Evolutionary conservation across 2,329 filamentous ascomycete genomes (phyloP).

Genomic region (Colletotrichum ledebouriae): DNA sequence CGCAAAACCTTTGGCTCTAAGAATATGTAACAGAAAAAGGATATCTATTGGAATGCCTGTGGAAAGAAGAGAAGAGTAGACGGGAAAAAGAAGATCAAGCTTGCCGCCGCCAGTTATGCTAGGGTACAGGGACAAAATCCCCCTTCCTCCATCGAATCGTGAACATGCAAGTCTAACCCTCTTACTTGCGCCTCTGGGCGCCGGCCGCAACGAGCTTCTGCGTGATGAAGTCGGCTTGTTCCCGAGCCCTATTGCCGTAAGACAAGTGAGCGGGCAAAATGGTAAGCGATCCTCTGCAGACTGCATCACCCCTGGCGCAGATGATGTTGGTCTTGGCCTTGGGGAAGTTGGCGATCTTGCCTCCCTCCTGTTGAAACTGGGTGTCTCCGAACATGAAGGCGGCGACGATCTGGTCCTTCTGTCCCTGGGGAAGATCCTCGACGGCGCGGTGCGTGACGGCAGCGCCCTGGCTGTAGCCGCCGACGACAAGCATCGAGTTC

Average conservation of each 20-base stretch:
- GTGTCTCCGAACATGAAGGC: conserved; percentile 49
- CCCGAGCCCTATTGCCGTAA: conserved; percentile 52
- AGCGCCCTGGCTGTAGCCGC: conserved; percentile 56
- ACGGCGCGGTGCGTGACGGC: conserved; percentile 48
- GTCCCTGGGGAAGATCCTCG: conserved; percentile 45
- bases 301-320: conserved; percentile 56
- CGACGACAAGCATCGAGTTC: conserved; percentile 52
- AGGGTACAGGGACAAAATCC: not conserved
- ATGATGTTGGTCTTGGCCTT: conserved; percentile 55
- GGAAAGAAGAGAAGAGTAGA: conserved; percentile 2
- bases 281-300: conserved; percentile 53
- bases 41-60: conserved; percentile 20
- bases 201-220: conserved; percentile 39
- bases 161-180: conserved; percentile 8
- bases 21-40: conserved; percentile 8
- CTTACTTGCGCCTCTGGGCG: conserved; percentile 39
- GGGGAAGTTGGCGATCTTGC: conserved; percentile 53
- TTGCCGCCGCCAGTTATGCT: not conserved
- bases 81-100: not conserved
- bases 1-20: not conserved
- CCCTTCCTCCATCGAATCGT: not conserved
- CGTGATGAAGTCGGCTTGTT: conserved; percentile 49
- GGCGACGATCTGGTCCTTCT: conserved; percentile 45
- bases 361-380: conserved; percentile 50
- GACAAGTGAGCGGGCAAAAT: conserved; percentile 54